Evolutionary conservation across 768 basidiomycete species (phyloP).

Genomic region (Baorangia bicolor): DNA sequence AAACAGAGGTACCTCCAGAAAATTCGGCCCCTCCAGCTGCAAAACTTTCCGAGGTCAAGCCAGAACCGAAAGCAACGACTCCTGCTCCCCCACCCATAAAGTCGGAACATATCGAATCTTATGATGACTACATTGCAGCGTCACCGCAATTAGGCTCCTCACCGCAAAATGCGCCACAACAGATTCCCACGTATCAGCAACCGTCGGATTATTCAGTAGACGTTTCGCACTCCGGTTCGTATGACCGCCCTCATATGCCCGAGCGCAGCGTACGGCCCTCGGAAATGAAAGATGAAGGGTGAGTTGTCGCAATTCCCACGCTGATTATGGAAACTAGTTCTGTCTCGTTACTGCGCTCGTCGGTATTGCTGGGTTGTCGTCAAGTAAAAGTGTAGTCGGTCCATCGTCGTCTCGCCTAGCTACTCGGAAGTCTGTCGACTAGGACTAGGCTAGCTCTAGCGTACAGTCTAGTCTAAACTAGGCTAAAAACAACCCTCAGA

Average conservation of each 20-base stretch:
- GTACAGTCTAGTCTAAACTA: slow-evolving; percentile 79
- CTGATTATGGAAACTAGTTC: slow-evolving; percentile 14
- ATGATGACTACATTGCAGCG: slow-evolving; percentile 14
- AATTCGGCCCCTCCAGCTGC: slow-evolving; percentile 18
- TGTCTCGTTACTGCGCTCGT: slow-evolving; percentile 16
- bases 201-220: slow-evolving; percentile 51
- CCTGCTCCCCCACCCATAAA: slow-evolving; percentile 8
- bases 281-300: slow-evolving; percentile 99
- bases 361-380: slow-evolving; percentile 27
- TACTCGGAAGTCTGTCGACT: slow-evolving; percentile 57
- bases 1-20: slow-evolving; percentile 29
- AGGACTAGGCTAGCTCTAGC: slow-evolving; percentile 75
- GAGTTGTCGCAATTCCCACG: slow-evolving; percentile 42
- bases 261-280: slow-evolving; percentile 76
- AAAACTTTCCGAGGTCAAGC: slow-evolving; percentile 20
- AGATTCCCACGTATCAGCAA: slow-evolving; percentile 79
- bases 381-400: slow-evolving; percentile 42
- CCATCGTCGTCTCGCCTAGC: slow-evolving; percentile 40
- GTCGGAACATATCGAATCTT: slow-evolving; percentile 12
- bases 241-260: slow-evolving; percentile 41
- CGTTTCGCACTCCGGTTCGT: slow-evolving; percentile 37
- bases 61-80: slow-evolving; percentile 14
- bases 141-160: slow-evolving; percentile 28
- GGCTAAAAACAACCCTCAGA: slow-evolving; percentile 59
- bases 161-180: slow-evolving; percentile 53